Percentiles rank a stretch among this genome's conserved stretches.
phyloP scores from a whole-genome alignment of 495 filamentous ascomycete species.

The Trichodelitschia bisporula region DNA sequence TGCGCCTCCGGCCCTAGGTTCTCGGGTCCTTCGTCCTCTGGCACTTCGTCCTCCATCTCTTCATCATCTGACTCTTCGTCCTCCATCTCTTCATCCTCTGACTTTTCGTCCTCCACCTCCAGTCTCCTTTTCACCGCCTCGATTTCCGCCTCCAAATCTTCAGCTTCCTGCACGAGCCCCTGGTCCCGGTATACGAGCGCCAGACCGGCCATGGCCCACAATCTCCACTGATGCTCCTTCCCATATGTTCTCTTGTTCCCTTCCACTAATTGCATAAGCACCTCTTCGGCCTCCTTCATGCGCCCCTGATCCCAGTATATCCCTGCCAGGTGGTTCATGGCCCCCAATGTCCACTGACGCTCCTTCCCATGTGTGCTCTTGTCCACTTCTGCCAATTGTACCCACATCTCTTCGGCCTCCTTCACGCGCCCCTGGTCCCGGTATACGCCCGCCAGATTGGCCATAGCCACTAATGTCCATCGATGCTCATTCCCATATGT shows the following conservation, averaged over 20 bases:
- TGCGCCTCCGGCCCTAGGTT: too few relatives aligned
- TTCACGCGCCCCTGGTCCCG: background rate
- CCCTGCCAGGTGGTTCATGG: background rate
- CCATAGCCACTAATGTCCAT: constrained; percentile 1
- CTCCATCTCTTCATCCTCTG: too few relatives aligned
- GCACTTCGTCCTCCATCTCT: too few relatives aligned
- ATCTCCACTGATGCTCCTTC: constrained; percentile 17
- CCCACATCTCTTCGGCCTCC: background rate
- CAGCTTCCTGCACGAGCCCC: constrained; percentile 15
- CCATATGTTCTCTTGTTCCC: constrained; percentile 16
- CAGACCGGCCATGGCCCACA: constrained; percentile 18
- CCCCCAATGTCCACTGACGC: background rate
- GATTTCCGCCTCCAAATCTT: constrained; percentile 17
- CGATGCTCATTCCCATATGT: constrained; percentile 2
- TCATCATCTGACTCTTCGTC: too few relatives aligned
- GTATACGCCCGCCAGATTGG: background rate
- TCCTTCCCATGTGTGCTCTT: background rate
- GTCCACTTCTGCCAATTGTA: constrained; percentile 13
- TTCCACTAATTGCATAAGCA: constrained; percentile 3
- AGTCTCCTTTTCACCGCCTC: too few relatives aligned
- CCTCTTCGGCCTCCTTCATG: background rate
- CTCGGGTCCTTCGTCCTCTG: too few relatives aligned
- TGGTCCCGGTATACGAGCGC: constrained; percentile 9
- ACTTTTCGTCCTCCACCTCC: too few relatives aligned
- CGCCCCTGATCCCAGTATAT: background rate